Evolutionary conservation across 805 yeast species (phyloP).

Genomic region (Candida wancherniae): DNA sequence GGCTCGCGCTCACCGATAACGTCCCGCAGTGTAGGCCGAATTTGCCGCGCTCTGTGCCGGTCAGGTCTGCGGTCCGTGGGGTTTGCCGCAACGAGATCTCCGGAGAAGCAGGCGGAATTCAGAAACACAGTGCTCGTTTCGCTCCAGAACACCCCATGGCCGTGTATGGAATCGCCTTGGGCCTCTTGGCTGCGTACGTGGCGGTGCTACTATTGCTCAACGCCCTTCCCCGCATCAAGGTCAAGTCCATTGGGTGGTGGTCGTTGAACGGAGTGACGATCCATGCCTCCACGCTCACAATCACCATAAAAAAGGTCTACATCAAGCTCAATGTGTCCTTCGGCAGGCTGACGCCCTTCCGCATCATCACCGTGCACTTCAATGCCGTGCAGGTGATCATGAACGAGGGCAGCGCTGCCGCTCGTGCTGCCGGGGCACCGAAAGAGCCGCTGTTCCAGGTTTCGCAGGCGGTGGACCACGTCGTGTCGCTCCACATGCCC

Average conservation of each 20-base stretch:
- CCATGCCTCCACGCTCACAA: constrained; percentile 5
- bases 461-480: constrained; percentile 1
- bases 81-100: too few species aligned
- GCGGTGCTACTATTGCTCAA: constrained; percentile 9
- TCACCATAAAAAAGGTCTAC: constrained; percentile 5
- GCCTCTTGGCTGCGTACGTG: constrained; percentile 4
- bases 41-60: too few species aligned
- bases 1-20: too few species aligned
- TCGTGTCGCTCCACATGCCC: constrained; percentile 3
- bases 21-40: too few species aligned
- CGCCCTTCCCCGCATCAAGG: constrained; percentile 12
- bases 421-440: not conserved
- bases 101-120: too few species aligned
- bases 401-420: not conserved
- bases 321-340: constrained; percentile 9
- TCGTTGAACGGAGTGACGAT: constrained; percentile 11
- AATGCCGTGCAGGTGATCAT: constrained; percentile 9
- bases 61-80: too few species aligned
- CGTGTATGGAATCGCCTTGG: not conserved
- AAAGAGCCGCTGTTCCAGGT: not conserved
- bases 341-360: constrained; percentile 11
- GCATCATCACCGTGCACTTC: constrained; percentile 9
- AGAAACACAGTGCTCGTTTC: too few species aligned
- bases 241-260: constrained; percentile 16
- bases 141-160: not conserved